Percentiles rank a stretch among this genome's conserved stretches.
phyloP scores from a whole-genome alignment of 441 rosid genomes.

The Kokia cookei region DNA sequence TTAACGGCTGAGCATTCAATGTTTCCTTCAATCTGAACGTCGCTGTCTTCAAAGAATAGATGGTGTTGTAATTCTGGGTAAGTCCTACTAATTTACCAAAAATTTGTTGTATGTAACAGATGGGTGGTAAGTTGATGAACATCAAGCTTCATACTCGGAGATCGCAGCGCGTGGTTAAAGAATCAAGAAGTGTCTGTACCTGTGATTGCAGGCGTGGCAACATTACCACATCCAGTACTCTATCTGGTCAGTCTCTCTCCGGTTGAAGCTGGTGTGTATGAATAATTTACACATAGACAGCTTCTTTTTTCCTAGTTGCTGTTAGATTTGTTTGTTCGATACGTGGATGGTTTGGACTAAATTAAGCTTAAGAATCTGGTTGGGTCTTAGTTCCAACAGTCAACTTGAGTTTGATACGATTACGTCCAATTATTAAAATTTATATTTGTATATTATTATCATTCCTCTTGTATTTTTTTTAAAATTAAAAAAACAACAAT shows the following conservation, averaged over 20 bases:
- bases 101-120: slow-evolving; percentile 23
- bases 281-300: background rate
- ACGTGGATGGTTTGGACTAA: too few relatives aligned
- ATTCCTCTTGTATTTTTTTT: too few relatives aligned
- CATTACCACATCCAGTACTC: slow-evolving; percentile 19
- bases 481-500: too few relatives aligned
- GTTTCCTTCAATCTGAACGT: background rate
- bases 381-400: too few relatives aligned
- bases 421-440: too few relatives aligned
- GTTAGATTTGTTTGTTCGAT: background rate
- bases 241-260: background rate
- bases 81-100: background rate
- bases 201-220: slow-evolving; percentile 68
- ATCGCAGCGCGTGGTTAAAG: slow-evolving; percentile 64
- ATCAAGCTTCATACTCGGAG: slow-evolving; percentile 77
- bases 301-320: background rate
- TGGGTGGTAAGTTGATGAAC: slow-evolving; percentile 78
- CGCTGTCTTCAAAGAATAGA: background rate
- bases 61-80: background rate
- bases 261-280: background rate
- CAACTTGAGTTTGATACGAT: too few relatives aligned
- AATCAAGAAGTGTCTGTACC: slow-evolving; percentile 63
- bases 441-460: too few relatives aligned
- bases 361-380: too few relatives aligned
- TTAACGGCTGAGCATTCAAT: background rate